Conservation (phyloP, 2,329 filamentous ascomycete species). For the Pseudogymnoascus sp. region DNA sequence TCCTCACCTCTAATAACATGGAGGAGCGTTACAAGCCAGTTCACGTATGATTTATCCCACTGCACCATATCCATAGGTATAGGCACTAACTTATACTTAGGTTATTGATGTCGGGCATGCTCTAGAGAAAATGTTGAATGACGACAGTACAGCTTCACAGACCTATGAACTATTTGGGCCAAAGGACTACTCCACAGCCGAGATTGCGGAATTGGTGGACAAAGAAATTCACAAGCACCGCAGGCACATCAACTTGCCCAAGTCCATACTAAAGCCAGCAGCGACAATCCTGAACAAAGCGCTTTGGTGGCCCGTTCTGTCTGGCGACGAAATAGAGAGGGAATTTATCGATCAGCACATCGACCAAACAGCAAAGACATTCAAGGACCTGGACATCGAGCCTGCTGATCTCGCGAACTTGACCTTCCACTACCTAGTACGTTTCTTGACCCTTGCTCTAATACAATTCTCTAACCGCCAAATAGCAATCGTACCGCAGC, state of each 20-base stretch:
- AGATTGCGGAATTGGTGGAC: constrained; percentile 83
- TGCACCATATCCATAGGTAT: not conserved
- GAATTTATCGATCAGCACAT: constrained; percentile 92
- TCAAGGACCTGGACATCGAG: constrained; percentile 86
- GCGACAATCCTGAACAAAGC: constrained; percentile 69
- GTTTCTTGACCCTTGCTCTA: constrained; percentile 27
- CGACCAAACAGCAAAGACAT: constrained; percentile 86
- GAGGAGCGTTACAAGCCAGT: constrained; percentile 85
- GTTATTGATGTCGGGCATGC: constrained; percentile 84
- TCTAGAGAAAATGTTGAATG: constrained; percentile 81
- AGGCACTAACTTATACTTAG: constrained; percentile 34
- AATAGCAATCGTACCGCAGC: constrained; percentile 81
- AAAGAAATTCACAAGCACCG: constrained; percentile 85
- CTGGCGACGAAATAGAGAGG: constrained; percentile 77
- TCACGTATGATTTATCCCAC: constrained; percentile 51
- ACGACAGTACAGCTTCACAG: constrained; percentile 82
- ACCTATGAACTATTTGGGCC: constrained; percentile 94
- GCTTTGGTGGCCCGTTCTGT: constrained; percentile 83
- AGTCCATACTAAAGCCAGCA: constrained; percentile 66
- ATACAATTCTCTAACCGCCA: constrained; percentile 29
- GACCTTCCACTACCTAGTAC: constrained; percentile 89
- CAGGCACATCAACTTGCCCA: constrained; percentile 86
- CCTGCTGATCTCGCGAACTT: constrained; percentile 77
- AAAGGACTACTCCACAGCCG: constrained; percentile 79
- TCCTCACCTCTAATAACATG: constrained; percentile 90